These are phyloP conservation scores for Hygrophorus pudorinus DNA, from an alignment of 768 basidiomycete genomes.

Conservation along the genomic window DNA sequence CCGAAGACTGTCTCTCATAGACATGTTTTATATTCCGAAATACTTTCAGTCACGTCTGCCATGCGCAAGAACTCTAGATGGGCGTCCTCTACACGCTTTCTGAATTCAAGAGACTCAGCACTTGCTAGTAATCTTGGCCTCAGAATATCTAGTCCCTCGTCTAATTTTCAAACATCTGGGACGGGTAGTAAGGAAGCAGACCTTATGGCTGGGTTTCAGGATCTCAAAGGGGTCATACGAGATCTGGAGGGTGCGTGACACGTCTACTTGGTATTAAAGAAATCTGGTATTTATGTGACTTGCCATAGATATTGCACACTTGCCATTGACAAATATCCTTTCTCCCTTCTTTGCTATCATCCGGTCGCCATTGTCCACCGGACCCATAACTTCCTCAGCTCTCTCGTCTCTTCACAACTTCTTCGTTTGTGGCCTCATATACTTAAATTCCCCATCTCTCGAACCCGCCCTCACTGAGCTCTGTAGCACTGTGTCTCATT, in stretches of 20 bases:
- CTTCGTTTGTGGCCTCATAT: conserved; percentile 71
- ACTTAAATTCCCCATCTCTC: conserved; percentile 42
- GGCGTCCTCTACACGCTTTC: conserved; percentile 65
- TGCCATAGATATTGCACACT: conserved; percentile 43
- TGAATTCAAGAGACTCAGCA: conserved; percentile 52
- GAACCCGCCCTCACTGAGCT: conserved; percentile 68
- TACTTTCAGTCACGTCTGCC: conserved; percentile 80
- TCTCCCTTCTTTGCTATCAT: conserved; percentile 89
- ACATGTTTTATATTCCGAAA: conserved; percentile 83
- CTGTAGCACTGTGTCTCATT: conserved; percentile 85
- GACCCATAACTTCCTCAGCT: conserved; percentile 93
- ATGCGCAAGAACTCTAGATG: conserved; percentile 99
- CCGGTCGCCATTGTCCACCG: conserved; percentile 88
- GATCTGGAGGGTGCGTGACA: conserved; percentile 49
- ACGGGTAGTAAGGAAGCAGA: conserved; percentile 65
- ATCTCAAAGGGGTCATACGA: conserved; percentile 65
- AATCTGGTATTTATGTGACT: neutral
- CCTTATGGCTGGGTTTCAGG: conserved; percentile 84
- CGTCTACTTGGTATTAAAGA: neutral
- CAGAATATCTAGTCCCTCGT: conserved; percentile 44
- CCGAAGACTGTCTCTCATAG: conserved; percentile 38
- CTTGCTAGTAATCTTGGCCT: conserved; percentile 70
- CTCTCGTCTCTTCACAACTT: conserved; percentile 83
- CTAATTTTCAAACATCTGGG: conserved; percentile 30
- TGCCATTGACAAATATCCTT: conserved; percentile 57